Evolutionary conservation across 2,329 filamentous ascomycete genomes (phyloP).

Genomic region (Talaromyces sp.): DNA sequence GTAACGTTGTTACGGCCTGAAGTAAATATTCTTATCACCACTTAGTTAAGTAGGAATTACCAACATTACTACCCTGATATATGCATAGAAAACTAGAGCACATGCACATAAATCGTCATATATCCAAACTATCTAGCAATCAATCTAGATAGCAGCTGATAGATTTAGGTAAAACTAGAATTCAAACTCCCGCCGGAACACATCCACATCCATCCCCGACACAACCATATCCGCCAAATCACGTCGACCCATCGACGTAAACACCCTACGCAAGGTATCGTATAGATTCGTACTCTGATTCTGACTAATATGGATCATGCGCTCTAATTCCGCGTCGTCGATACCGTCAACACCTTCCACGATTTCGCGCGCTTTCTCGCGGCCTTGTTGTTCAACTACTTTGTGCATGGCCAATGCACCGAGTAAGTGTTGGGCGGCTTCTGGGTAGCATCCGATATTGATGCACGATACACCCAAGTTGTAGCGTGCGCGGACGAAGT

Average conservation of each 20-base stretch:
- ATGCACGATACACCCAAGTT: constrained; percentile 96
- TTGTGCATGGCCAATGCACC: constrained; percentile 94
- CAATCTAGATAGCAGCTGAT: neutral
- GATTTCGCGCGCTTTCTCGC: constrained; percentile 77
- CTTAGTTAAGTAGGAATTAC: too few species aligned
- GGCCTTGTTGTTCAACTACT: constrained; percentile 77
- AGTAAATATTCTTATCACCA: too few species aligned
- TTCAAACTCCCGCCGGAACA: constrained; percentile 85
- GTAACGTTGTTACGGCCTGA: neutral
- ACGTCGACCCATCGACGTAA: constrained; percentile 86
- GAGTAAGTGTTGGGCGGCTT: constrained; percentile 88
- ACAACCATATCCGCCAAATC: constrained; percentile 86
- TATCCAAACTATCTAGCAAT: neutral
- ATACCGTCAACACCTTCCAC: constrained; percentile 57
- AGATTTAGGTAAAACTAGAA: constrained; percentile 49
- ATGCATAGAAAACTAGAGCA: too few species aligned
- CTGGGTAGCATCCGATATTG: constrained; percentile 90
- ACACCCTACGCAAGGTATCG: constrained; percentile 90
- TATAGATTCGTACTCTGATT: constrained; percentile 97
- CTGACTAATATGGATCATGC: constrained; percentile 71
- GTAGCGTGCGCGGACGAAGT: constrained; percentile 95
- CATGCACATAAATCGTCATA: too few species aligned
- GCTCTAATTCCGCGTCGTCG: constrained; percentile 69
- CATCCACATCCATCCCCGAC: constrained; percentile 82
- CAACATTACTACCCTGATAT: too few species aligned